Evolutionary conservation across 148 eudicot species (phyloP), one percentile per base, ranked within the genome.

Genomic region (Cornus controversa): DNA sequence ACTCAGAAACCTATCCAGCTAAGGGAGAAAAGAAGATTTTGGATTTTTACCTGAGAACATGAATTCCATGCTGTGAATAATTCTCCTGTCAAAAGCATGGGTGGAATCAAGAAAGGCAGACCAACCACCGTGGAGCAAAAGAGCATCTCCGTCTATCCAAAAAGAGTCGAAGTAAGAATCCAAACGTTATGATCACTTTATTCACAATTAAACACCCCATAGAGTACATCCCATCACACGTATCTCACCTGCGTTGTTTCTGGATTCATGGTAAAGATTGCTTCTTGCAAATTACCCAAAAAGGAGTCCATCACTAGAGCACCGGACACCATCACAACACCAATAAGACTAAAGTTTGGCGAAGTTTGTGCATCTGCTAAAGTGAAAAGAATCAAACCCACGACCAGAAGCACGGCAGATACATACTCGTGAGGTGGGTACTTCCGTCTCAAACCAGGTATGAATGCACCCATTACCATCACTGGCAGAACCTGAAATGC

Each of bases 401-500:
- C 82, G 36, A 92, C 94, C 26, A 92, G 77, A 70, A 92, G 90
- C 16, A 89, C 4, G 0, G 97, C 97, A 3, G 94, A 90, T 37
- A 88, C 16, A 74, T 92, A 92, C 81, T 90, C 97, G 27, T 89
- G 87, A 26, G 81, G 82, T 0, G 97, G 94, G 76, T 92, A 92
- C 47, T 86, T 92, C 80, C 97, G 81, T 70, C 91, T 84, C 76
- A 92, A 70, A 8, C 97, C 94, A 23, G 97, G 97, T 57, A 92
- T 89, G 82, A 92, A 92, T 10, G 97, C 91, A 29, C 97, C 97
- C 97, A 92, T 90, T 74, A 92, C 80, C 97, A 90, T 92, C 83
- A 92, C 97, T 1, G 97, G 97, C 71, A 92, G 75, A 11, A 92
- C 93, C 97, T 90, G 83, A 50, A 50, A 50, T 50, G 14, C 57